These are phyloP conservation scores for Penicillium coprophilum DNA, from an alignment of 495 filamentous ascomycete genomes.

Conservation along the genomic window DNA sequence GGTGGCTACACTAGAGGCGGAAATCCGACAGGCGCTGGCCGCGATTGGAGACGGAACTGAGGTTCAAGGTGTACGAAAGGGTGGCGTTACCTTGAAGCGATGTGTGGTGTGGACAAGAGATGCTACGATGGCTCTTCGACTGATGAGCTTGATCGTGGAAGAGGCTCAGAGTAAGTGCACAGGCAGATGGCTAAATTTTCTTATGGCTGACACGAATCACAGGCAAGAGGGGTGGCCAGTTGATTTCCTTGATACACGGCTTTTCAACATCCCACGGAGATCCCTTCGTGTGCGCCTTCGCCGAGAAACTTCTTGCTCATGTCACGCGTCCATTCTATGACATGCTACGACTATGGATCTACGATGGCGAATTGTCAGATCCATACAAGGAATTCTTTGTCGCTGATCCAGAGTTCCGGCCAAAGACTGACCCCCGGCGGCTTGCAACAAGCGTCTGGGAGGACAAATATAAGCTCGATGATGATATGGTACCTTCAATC, in stretches of 20 bases:
- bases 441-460: constrained; percentile 94
- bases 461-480: constrained; percentile 88
- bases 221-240: constrained; percentile 84
- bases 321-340: constrained; percentile 97
- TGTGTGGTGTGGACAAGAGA: constrained; percentile 98
- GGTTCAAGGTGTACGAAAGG: constrained; percentile 69
- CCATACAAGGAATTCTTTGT: constrained; percentile 97
- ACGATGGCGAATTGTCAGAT: constrained; percentile 95
- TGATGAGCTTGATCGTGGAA: constrained; percentile 93
- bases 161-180: constrained; percentile 66
- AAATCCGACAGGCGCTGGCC: constrained; percentile 76
- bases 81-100: constrained; percentile 91
- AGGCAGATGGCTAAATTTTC: background rate
- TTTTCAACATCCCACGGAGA: constrained; percentile 95
- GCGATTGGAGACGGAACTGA: constrained; percentile 64
- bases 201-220: constrained; percentile 23
- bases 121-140: constrained; percentile 90
- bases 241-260: constrained; percentile 90
- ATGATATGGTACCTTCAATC: constrained; percentile 86
- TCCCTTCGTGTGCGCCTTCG: constrained; percentile 89
- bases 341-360: constrained; percentile 96
- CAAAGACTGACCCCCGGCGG: constrained; percentile 53
- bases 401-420: constrained; percentile 61
- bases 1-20: constrained; percentile 89
- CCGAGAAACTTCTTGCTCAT: constrained; percentile 85